These are phyloP conservation scores for Boletus rex-veris DNA, from an alignment of 768 basidiomycete genomes.

Conservation along the genomic window DNA sequence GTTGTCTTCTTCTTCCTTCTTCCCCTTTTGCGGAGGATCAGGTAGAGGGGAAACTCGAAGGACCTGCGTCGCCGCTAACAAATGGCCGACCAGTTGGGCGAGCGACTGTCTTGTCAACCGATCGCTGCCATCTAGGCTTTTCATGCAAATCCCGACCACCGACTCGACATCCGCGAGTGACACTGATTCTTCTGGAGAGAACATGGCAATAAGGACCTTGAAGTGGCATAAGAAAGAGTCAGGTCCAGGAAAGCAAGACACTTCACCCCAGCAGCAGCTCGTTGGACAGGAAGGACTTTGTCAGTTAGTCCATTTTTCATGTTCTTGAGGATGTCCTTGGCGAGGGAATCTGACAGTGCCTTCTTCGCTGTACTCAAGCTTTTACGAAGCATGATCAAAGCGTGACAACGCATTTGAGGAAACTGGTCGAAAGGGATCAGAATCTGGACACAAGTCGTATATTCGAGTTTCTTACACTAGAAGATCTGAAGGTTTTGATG, in stretches of 20 bases:
- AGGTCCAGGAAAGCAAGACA: neutral
- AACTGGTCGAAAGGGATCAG: slow-evolving; percentile 43
- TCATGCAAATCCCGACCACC: slow-evolving; percentile 62
- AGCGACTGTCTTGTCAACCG: slow-evolving; percentile 79
- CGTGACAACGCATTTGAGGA: slow-evolving; percentile 78
- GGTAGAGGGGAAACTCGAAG: slow-evolving; percentile 47
- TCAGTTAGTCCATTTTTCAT: slow-evolving; percentile 73
- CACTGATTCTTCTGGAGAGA: slow-evolving; percentile 52
- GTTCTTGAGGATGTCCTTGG: slow-evolving; percentile 83
- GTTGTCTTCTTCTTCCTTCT: slow-evolving; percentile 61
- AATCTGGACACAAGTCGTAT: neutral
- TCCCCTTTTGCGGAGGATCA: slow-evolving; percentile 54
- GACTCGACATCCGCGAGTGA: slow-evolving; percentile 73
- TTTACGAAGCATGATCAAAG: slow-evolving; percentile 74
- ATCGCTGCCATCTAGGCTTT: slow-evolving; percentile 78
- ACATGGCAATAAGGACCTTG: slow-evolving; percentile 55
- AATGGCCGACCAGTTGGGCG: slow-evolving; percentile 74
- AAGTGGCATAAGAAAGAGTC: slow-evolving; percentile 15
- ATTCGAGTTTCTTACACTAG: slow-evolving; percentile 49
- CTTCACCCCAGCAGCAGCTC: slow-evolving; percentile 73
- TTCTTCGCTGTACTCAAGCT: slow-evolving; percentile 76
- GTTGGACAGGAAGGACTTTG: slow-evolving; percentile 81
- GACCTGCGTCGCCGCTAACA: slow-evolving; percentile 81
- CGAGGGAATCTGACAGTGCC: slow-evolving; percentile 73
- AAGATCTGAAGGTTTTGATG: slow-evolving; percentile 68